These are phyloP conservation scores for Trichosporon sp. DNA, from an alignment of 1,284 basidiomycete species.

Conservation along the genomic window DNA sequence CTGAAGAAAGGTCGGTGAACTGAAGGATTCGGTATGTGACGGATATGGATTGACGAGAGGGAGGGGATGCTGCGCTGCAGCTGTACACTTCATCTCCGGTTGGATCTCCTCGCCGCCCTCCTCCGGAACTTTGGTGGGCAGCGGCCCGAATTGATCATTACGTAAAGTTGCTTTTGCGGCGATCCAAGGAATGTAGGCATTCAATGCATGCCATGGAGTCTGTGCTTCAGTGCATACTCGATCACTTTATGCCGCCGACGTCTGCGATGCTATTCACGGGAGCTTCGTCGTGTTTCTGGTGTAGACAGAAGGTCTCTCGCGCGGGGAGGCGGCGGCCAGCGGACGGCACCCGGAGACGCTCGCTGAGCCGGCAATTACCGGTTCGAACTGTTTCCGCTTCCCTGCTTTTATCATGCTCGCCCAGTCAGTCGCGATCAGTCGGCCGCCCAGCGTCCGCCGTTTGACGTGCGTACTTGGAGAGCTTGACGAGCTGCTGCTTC, in stretches of 20 bases:
- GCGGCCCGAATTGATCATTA: background rate
- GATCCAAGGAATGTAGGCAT: background rate
- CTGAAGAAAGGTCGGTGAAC: background rate
- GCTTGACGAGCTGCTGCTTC: no score
- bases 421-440: background rate
- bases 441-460: no score
- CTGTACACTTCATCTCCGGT: background rate
- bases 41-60: background rate
- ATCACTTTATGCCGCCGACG: background rate
- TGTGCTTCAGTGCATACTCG: background rate
- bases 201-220: background rate
- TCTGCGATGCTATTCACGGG: background rate
- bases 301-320: background rate
- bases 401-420: background rate
- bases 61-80: background rate
- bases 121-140: background rate
- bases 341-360: background rate
- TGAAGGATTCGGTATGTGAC: conserved; percentile 4
- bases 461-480: no score
- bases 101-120: background rate
- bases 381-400: background rate
- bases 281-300: background rate
- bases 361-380: conserved; percentile 1
- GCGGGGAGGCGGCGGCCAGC: background rate
- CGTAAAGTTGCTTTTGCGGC: background rate